Conservation (phyloP, 1,139 yeast species). For the Magnusiomyces paraingens region DNA sequence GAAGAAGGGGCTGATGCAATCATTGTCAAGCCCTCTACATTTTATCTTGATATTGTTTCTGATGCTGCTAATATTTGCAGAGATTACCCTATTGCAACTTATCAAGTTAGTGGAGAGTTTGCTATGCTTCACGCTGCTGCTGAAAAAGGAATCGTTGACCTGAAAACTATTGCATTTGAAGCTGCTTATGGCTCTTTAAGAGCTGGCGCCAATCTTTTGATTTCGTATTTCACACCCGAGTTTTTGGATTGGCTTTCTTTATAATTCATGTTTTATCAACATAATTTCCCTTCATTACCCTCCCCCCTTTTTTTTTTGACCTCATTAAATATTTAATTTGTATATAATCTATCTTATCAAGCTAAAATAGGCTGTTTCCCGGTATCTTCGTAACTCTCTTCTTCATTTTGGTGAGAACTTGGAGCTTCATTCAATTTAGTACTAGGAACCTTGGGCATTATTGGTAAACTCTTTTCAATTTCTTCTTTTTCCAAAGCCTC, state of each 20-base stretch:
- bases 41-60: constrained; percentile 81
- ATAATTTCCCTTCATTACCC: not conserved
- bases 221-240: constrained; percentile 92
- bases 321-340: not conserved
- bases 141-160: constrained; percentile 86
- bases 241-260: constrained; percentile 76
- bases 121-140: constrained; percentile 99
- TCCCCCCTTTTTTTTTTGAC: not conserved
- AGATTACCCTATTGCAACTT: constrained; percentile 87
- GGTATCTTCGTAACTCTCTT: not conserved
- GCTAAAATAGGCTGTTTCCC: constrained; percentile 1
- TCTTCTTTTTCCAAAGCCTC: constrained; percentile 45
- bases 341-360: not conserved
- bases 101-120: constrained; percentile 95
- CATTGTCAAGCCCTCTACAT: constrained; percentile 95
- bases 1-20: constrained; percentile 94
- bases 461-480: constrained; percentile 21
- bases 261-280: not conserved
- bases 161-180: constrained; percentile 86
- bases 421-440: not conserved
- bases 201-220: constrained; percentile 92
- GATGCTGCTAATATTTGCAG: constrained; percentile 80
- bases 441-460: constrained; percentile 11
- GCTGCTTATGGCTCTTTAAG: constrained; percentile 85
- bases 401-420: not conserved